These are phyloP conservation scores for carrot (Daucus carota) DNA, from an alignment of 129 eudicot species.

Conservation along the genomic window DH1_v3.0 NC_030388.2:29275501-29276000, in stretches of 20 bases:
- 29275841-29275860: slow-evolving; percentile 97
- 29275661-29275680: neutral
- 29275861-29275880: slow-evolving; percentile 94
- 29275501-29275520: neutral
- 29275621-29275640: neutral
- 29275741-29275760: neutral
- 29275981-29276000: slow-evolving; percentile 88
- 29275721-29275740: neutral
- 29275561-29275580: neutral
- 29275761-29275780: neutral
- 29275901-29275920: slow-evolving; percentile 62
- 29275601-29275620: neutral
- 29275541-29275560: neutral
- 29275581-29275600: neutral
- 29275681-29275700: neutral
- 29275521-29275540: neutral
- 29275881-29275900: slow-evolving; percentile 75
- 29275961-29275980: slow-evolving; percentile 54
- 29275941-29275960: slow-evolving; percentile 56
- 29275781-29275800: neutral
- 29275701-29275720: neutral
- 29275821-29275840: slow-evolving; percentile 64
- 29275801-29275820: neutral
- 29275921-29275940: slow-evolving; percentile 46
- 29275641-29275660: neutral